A percentile compares a stretch with the other conserved stretches of the same genome.
These are phyloP conservation scores for Bondarzewia mesenterica DNA, from an alignment of 1,284 basidiomycete genomes.

Conservation along the genomic window DNA sequence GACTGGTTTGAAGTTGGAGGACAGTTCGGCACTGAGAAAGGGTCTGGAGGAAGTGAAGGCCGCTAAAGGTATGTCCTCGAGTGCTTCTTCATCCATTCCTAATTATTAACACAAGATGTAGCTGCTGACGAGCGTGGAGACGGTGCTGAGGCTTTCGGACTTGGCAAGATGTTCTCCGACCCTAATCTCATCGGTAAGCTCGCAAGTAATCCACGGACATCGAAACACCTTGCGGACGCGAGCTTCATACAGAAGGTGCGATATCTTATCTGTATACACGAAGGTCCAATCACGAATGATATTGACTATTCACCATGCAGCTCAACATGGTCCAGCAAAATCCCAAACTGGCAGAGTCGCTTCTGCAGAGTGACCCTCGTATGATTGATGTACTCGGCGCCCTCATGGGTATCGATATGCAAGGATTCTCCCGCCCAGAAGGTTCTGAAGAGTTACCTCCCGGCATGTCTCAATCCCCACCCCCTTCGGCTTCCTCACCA, in stretches of 20 bases:
- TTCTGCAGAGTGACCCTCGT: conserved; percentile 69
- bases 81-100: conserved; percentile 1
- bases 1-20: conserved; percentile 74
- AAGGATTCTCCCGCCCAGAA: conserved; percentile 80
- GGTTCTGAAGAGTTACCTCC: conserved; percentile 78
- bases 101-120: too few relatives aligned
- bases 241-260: conserved; percentile 64
- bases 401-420: conserved; percentile 90
- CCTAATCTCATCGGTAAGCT: conserved; percentile 81
- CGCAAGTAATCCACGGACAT: conserved; percentile 80
- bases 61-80: conserved; percentile 60
- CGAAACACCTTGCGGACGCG: conserved; percentile 78
- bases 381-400: conserved; percentile 94
- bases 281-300: not conserved
- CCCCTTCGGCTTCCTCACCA: conserved; percentile 34
- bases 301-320: not conserved
- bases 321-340: conserved; percentile 50
- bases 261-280: not conserved
- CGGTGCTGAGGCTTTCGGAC: conserved; percentile 38
- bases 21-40: conserved; percentile 76
- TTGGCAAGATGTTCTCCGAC: conserved; percentile 82
- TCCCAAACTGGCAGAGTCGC: conserved; percentile 44
- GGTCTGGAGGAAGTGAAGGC: conserved; percentile 83
- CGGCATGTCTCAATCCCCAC: conserved; percentile 30
- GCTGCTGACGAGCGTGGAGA: conserved; percentile 36